Evolutionary conservation across 768 basidiomycete species (phyloP), one percentile per base, ranked within the genome.

Genomic region (Lentinus tigrinus): DNA sequence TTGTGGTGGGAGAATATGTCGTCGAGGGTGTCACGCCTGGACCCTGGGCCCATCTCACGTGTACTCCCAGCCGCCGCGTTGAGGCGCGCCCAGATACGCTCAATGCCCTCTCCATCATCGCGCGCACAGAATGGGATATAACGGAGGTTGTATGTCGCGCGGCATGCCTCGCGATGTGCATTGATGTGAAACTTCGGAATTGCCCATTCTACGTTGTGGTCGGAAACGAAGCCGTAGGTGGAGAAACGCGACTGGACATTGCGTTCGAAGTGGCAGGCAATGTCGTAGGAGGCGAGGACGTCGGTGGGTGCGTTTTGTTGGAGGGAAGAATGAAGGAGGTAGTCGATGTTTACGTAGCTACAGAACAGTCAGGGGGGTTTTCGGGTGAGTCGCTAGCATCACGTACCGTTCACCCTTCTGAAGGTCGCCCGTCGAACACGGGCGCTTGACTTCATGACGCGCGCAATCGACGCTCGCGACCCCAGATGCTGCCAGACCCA

Each of bases 151-250:
- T 63, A 77, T 2, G 48, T 49, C 14, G 55, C 55, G 7, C 71
- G 72, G 49, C 76, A 77, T 4, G 59, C 26, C 0, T 64, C 37
- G 1, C 65, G 62, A 43, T 80, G 78, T 0, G 65, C 72, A 5
- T 67, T 64, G n/a, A 78, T 65, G 24, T 81, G 79, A 54, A 75
- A 77, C 36, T 73, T 73, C 0, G 75, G 78, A 5, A 80, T 59
- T 1, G 72, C 39, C 14, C 48, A 70, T 8, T 38, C 49, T 14
- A 60, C 38, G 17, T 40, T 16, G 34, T 9, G 27, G 16, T 24
- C 16, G 21, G n/a, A 1, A 11, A 19, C 39, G 17, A n/a, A 52
- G 2, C 47, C 23, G 14, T 56, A 58, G 24, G 50, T 43, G 3
- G 13, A 23, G 8, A 64, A 28, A 7, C 61, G 55, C 9, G 56